Base-by-base conservation (phyloP, 2,329 filamentous ascomycete species). In the Scleromitrula shiraiana region DNA sequence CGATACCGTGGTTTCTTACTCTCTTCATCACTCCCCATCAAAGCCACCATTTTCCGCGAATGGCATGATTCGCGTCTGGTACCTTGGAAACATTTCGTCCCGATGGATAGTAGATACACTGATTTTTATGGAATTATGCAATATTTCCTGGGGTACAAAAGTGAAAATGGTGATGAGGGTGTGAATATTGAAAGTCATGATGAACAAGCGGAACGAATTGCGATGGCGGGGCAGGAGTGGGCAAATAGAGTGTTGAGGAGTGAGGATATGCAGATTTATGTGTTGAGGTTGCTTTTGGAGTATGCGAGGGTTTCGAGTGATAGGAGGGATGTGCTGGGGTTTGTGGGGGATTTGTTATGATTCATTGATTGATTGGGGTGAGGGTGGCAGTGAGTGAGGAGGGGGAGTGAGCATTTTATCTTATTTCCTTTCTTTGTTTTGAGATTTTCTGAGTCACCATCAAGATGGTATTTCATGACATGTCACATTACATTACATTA, bases 81-180 rank as follows among this genome's bases (percentile, higher is more conserved):
- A 2, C 74, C 85, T 0, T 93, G 87, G 87, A 78, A 81, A 59
- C 87, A 93, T 65, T 91, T 88, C 57, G 82, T 90, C 2, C 87
- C 87, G 4, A 85, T 93, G 79, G 84, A 89, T 61, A 85, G 78
- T 59, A 76, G 82, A 1, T 89, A 82, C 58, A 68, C 76, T 35
- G 87, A 90, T 61, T 78, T 85, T 59, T 88, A 80, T 53, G 82
- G 78, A 24, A 82, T 88, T 47, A 76, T 88, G 75, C 77, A 85
- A 56, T 90, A 87, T 60, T 88, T 90, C 58, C 55, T 87, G 1
- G 83, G 83, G 0, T 83, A 82, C 57, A 67, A 70, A 1, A 75
- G 72, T 33, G 51, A 59, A 19, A 53, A 56, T n/a, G 53, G 65
- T 1, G 54, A 58, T 57, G 67, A 70, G 1, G 76, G 72, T 33